These are phyloP conservation scores for Cladosporium sp. DNA, from an alignment of 2,329 filamentous ascomycete genomes.

Conservation along the genomic window DNA sequence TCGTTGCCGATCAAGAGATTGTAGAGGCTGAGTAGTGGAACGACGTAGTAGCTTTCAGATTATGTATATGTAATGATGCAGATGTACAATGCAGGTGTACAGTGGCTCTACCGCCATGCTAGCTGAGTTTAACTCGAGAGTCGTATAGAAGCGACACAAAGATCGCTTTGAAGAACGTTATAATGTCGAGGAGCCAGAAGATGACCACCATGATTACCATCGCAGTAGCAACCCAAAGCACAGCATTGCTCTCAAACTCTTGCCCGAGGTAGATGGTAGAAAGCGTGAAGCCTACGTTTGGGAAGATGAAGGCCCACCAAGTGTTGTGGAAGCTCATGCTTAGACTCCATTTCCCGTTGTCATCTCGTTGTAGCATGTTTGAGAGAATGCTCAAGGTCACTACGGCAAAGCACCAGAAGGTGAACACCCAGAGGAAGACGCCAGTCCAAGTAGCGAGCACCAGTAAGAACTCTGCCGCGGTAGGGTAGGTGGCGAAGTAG, in stretches of 20 bases:
- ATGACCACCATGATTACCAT: conserved; percentile 51
- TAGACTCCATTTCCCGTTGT: not conserved
- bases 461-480: conserved; percentile 17
- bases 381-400: conserved; percentile 16
- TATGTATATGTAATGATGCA: too few relatives aligned
- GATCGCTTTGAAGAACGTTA: conserved; percentile 48
- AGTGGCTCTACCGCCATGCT: too few relatives aligned
- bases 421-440: conserved; percentile 45
- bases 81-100: too few relatives aligned
- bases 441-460: conserved; percentile 24
- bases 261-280: conserved; percentile 52
- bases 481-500: conserved; percentile 21
- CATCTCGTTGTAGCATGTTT: conserved; percentile 9
- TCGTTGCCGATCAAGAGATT: too few relatives aligned
- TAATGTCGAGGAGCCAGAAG: conserved; percentile 48
- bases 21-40: too few relatives aligned
- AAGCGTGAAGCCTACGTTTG: conserved; percentile 58
- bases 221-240: conserved; percentile 49
- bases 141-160: conserved; percentile 34
- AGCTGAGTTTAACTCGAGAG: conserved; percentile 5
- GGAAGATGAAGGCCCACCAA: conserved; percentile 61
- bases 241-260: conserved; percentile 43
- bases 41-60: too few relatives aligned
- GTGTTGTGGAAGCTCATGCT: conserved; percentile 37
- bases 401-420: conserved; percentile 41